Evolutionary conservation across 441 rosid genomes (phyloP), one percentile per base, ranked within the genome.

Genomic region (Mallotus repandus): DNA sequence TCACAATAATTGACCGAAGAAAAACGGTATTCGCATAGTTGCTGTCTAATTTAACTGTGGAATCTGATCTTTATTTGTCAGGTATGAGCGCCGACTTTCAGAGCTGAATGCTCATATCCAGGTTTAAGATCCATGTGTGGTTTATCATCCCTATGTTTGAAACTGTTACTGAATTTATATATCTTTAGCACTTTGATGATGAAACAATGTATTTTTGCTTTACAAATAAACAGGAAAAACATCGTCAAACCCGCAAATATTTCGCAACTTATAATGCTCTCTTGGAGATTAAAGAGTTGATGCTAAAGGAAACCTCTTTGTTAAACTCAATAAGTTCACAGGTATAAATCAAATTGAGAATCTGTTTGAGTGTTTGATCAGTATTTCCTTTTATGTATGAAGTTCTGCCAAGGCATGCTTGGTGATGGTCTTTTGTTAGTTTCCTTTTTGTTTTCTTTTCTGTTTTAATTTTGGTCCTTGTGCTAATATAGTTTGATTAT

Each of bases 211-310:
- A 64, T 76, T 77, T 52, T 59, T 62, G 69, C 66, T 77, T 76
- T 74, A 49, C 69, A 69, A 58, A 72, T 74, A 64, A 73, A 52
- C 84, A 92, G 99, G 92, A 91, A 70, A 92, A 89, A 72, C 93
- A 86, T 85, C 77, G 81, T 79, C 91, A 88, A 77, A 92, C 99
- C 62, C 82, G 86, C 73, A 91, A 91, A 82, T 86, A 81, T 72
- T 92, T 86, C 81, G 93, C 90, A 53, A 91, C 98, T 32, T 92
- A 86, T 78, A 88, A 89, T 79, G 88, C 96, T 50, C 94, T 94
- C 78, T 73, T 89, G 83, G 97, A 89, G 78, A 89, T 86, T 71
- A 94, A 94, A 80, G 97, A 92, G 57, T 77, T 89, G 82, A 91
- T 91, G 97, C 87, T 88, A 50, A 94, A 94, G 79, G 96, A 94